Evolutionary conservation across 2,329 filamentous ascomycete genomes (phyloP).

Genomic region (Fusarium siculi): DNA sequence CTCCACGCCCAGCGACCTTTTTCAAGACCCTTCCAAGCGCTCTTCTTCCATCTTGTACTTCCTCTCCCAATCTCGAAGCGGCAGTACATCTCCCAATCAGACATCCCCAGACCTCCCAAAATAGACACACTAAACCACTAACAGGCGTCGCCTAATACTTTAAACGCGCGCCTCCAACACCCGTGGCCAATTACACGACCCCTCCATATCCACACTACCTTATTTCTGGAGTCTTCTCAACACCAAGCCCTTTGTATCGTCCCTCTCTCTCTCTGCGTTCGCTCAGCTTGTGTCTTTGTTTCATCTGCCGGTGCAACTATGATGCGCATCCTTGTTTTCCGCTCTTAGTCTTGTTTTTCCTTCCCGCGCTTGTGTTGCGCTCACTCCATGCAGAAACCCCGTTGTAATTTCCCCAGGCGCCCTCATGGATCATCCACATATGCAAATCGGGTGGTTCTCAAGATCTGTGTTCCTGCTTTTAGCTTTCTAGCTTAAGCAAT

Average conservation of each 20-base stretch:
- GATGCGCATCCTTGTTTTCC: conserved; percentile 32
- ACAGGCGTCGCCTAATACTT: conserved; percentile 34
- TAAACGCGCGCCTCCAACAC: conserved; percentile 43
- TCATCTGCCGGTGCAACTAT: conserved; percentile 30
- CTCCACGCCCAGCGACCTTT: conserved; percentile 29
- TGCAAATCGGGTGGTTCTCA: conserved; percentile 44
- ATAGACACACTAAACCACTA: conserved; percentile 38
- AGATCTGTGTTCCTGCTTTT: conserved; percentile 10
- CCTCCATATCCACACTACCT: conserved; percentile 17
- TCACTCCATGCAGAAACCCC: conserved; percentile 41
- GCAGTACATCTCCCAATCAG: conserved; percentile 34
- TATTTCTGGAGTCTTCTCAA: conserved; percentile 24
- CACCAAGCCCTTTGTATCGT: conserved; percentile 22
- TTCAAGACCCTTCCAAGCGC: conserved; percentile 27
- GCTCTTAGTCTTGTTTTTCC: conserved; percentile 26
- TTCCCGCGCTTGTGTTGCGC: conserved; percentile 20
- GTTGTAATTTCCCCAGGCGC: conserved; percentile 43
- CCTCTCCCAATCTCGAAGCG: background rate
- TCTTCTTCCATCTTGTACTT: conserved; percentile 24
- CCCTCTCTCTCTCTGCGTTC: background rate
- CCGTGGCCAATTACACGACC: conserved; percentile 29
- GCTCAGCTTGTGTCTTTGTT: background rate
- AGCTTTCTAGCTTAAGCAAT: background rate
- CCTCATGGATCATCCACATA: background rate
- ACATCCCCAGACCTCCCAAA: conserved; percentile 20